A percentile compares a stretch with the other conserved stretches of the same genome.
These are phyloP conservation scores for Moniliophthora roreri DNA, from an alignment of 1,284 basidiomycete species.

Conservation along the genomic window DNA sequence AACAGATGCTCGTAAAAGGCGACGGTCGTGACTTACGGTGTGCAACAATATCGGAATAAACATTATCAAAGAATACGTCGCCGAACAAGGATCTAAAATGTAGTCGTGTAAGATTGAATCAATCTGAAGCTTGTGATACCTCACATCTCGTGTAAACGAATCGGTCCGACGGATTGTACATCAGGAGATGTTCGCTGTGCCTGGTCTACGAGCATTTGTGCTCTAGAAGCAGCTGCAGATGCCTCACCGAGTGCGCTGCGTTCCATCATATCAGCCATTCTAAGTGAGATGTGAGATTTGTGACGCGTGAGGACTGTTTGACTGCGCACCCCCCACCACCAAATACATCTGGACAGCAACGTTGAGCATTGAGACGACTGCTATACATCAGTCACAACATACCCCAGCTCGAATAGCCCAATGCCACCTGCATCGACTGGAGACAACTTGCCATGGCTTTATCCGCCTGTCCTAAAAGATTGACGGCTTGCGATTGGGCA, in stretches of 20 bases:
- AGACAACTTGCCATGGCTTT: conserved; percentile 28
- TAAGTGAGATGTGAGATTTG: conserved; percentile 14
- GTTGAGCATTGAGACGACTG: neutral
- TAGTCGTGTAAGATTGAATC: conserved; percentile 2
- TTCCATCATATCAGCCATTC: conserved; percentile 38
- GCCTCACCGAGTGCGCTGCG: conserved; percentile 35
- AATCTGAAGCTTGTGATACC: conserved; percentile 9
- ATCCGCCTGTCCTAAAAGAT: conserved; percentile 34
- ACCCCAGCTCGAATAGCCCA: conserved; percentile 39
- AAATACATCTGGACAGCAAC: conserved; percentile 32
- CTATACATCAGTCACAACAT: conserved; percentile 11
- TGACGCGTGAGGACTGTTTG: neutral
- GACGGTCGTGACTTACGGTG: conserved; percentile 28
- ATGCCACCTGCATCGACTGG: conserved; percentile 32
- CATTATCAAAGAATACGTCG: conserved; percentile 43
- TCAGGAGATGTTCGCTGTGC: conserved; percentile 33
- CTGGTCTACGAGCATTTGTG: conserved; percentile 33
- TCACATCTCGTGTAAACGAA: conserved; percentile 39
- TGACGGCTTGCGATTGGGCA: conserved; percentile 35
- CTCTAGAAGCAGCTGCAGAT: conserved; percentile 32
- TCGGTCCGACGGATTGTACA: conserved; percentile 35
- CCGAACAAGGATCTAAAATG: conserved; percentile 29
- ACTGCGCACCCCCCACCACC: conserved; percentile 34
- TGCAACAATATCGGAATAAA: conserved; percentile 38
- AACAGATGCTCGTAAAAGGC: conserved; percentile 7